These are phyloP conservation scores for Lactarius quietus DNA, from an alignment of 768 basidiomycete species.

Conservation along the genomic window DNA sequence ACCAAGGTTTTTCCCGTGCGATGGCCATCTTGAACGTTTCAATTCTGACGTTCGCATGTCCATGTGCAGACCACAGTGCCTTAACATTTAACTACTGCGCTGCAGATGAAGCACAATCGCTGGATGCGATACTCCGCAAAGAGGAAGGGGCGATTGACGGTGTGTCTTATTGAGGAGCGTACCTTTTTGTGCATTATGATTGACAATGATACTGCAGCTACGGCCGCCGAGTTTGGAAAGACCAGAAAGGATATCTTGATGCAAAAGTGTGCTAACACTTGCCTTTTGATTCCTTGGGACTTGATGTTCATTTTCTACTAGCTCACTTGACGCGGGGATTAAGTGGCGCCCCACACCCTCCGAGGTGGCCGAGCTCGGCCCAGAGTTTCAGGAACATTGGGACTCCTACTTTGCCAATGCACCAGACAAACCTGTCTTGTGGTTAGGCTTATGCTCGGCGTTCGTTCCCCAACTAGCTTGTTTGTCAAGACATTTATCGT, in stretches of 20 bases:
- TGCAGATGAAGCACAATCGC: slow-evolving; percentile 24
- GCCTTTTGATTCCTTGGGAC: background rate
- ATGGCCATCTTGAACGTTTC: background rate
- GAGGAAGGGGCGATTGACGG: slow-evolving; percentile 25
- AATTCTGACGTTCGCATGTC: slow-evolving; percentile 5
- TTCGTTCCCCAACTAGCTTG: slow-evolving; percentile 10
- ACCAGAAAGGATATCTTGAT: slow-evolving; percentile 48
- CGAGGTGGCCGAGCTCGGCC: slow-evolving; percentile 29
- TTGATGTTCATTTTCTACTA: slow-evolving; percentile 12
- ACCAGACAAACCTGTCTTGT: slow-evolving; percentile 30
- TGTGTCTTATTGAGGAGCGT: slow-evolving; percentile 1
- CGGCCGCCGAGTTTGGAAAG: slow-evolving; percentile 35
- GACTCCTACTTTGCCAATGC: slow-evolving; percentile 26
- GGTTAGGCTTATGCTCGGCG: slow-evolving; percentile 18
- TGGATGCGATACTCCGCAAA: slow-evolving; percentile 26
- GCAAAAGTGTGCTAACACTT: slow-evolving; percentile 48
- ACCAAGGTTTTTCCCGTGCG: slow-evolving; percentile 34
- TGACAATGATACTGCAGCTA: slow-evolving; percentile 30
- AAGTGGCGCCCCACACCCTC: slow-evolving; percentile 28
- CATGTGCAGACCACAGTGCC: slow-evolving; percentile 21
- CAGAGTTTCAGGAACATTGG: slow-evolving; percentile 30
- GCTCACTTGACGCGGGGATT: slow-evolving; percentile 28
- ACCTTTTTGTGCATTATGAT: background rate
- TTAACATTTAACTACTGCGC: slow-evolving; percentile 20
- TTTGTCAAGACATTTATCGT: background rate